Conservation (phyloP, 1,284 basidiomycete species). For the Irpex sp. region DNA sequence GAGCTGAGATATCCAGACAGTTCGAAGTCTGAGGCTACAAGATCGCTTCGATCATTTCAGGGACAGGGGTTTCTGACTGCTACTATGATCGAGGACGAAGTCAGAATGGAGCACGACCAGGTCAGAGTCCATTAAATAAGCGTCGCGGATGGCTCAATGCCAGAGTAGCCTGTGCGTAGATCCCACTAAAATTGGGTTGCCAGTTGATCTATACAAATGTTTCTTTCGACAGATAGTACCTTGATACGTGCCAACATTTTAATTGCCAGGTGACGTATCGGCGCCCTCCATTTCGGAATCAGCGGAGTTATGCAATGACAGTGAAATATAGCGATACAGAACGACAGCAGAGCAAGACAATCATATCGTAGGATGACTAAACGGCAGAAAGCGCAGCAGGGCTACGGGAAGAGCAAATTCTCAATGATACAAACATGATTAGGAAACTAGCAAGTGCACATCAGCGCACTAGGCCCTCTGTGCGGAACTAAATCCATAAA, state of each 20-base stretch:
- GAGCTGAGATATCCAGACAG: not conserved
- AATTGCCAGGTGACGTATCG: not conserved
- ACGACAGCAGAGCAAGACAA: not conserved
- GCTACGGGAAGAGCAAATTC: not conserved
- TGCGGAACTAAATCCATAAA: constrained; percentile 12
- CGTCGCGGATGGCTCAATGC: not conserved
- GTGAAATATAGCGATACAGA: not conserved
- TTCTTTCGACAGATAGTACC: not conserved
- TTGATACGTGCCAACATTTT: not conserved
- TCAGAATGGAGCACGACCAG: not conserved
- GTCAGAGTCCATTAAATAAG: not conserved
- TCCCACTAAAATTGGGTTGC: not conserved
- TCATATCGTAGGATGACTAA: not conserved
- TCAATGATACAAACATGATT: not conserved
- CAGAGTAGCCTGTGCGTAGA: not conserved
- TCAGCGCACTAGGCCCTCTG: constrained; percentile 13
- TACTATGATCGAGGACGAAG: not conserved
- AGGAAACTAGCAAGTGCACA: not conserved
- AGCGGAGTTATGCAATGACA: not conserved
- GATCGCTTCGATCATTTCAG: not conserved
- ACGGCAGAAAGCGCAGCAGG: not conserved
- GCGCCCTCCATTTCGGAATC: not conserved
- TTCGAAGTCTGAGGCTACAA: not conserved
- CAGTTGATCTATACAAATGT: not conserved
- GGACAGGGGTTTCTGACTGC: not conserved